Conservation (phyloP, 2,329 filamentous ascomycete species). For the Sporothrix inflata region DNA sequence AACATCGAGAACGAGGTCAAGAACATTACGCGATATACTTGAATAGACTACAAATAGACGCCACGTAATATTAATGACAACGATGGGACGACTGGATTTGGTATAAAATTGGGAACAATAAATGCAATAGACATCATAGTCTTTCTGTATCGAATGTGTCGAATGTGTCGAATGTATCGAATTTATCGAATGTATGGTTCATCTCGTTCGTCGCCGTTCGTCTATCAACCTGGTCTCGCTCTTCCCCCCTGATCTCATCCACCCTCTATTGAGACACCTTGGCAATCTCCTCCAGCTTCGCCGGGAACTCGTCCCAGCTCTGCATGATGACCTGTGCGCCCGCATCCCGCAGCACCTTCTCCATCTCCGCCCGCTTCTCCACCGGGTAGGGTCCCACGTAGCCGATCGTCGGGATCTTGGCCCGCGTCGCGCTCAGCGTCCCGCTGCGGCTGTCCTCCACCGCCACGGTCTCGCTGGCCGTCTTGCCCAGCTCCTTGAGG, state of each 20-base stretch:
- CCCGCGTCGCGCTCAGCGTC: conserved; percentile 71
- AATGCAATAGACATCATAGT: background rate
- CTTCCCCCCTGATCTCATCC: background rate
- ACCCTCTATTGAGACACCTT: conserved; percentile 38
- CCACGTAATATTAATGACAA: conserved; percentile 17
- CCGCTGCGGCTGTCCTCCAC: conserved; percentile 90
- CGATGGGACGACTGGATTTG: background rate
- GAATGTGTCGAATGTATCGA: background rate
- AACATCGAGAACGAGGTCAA: too few species aligned
- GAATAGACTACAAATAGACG: background rate
- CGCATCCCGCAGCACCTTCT: conserved; percentile 60
- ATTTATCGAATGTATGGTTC: background rate
- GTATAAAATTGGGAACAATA: background rate
- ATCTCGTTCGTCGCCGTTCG: background rate
- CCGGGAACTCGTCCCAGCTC: conserved; percentile 61
- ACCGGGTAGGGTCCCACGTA: conserved; percentile 79
- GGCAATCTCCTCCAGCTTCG: conserved; percentile 51
- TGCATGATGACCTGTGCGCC: conserved; percentile 67
- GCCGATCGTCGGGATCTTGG: conserved; percentile 78
- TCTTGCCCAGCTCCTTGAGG: conserved; percentile 72
- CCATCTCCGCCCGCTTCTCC: conserved; percentile 67
- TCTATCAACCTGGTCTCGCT: background rate
- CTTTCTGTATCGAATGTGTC: background rate
- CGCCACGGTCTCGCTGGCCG: conserved; percentile 72
- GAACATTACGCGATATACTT: background rate